A percentile compares a stretch with the other conserved stretches of the same genome.
These are phyloP conservation scores for Fraxinus excelsior DNA, from an alignment of 257 asterid species.

Conservation along the genomic window DNA sequence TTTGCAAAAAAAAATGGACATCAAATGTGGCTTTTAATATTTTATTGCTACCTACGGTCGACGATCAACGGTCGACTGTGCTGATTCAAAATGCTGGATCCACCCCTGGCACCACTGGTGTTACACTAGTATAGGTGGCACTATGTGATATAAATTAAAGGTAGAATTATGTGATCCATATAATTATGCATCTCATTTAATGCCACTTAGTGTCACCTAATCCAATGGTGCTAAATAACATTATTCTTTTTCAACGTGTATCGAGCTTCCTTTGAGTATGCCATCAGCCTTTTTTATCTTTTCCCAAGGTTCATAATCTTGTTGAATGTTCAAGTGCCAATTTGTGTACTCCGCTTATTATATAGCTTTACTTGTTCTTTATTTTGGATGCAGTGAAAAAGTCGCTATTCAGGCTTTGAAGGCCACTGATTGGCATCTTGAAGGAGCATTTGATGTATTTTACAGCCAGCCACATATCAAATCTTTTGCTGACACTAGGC, in stretches of 20 bases:
- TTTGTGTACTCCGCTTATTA: conserved; percentile 3
- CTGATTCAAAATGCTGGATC: too few relatives aligned
- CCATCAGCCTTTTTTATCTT: not conserved
- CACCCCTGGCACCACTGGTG: too few relatives aligned
- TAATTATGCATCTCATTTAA: too few relatives aligned
- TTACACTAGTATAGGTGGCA: too few relatives aligned
- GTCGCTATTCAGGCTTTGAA: conserved; percentile 83
- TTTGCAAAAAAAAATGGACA: too few relatives aligned
- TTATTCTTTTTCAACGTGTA: not conserved
- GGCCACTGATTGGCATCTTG: conserved; percentile 94
- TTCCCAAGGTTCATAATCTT: not conserved
- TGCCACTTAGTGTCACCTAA: too few relatives aligned
- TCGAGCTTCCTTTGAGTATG: not conserved
- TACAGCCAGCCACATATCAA: conserved; percentile 83
- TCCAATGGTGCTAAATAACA: too few relatives aligned
- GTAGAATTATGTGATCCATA: too few relatives aligned
- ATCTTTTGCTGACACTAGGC: conserved; percentile 82
- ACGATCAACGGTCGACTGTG: too few relatives aligned
- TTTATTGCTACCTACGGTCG: too few relatives aligned
- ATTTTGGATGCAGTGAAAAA: conserved; percentile 69
- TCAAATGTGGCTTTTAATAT: too few relatives aligned
- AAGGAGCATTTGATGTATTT: conserved; percentile 93
- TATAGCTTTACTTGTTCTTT: conserved; percentile 23
- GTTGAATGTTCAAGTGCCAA: conserved; percentile 1
- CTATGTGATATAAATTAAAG: too few relatives aligned